Base-by-base conservation (phyloP, 2,329 filamentous ascomycete species). In the Monosporascus sp. region DNA sequence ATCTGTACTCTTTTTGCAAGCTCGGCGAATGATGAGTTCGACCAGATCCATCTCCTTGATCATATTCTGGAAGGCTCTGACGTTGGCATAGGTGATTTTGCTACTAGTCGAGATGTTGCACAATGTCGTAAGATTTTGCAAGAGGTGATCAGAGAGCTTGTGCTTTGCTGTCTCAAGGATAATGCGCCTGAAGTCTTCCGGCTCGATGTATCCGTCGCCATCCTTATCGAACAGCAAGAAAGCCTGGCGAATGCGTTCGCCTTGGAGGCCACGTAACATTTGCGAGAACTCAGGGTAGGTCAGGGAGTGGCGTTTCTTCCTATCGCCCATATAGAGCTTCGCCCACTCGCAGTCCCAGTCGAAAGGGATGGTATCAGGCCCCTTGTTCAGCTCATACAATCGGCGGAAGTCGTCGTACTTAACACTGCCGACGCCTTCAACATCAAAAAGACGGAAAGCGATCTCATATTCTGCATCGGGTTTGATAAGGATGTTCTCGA, bases 391-490 rank as follows among this genome's bases (percentile, higher is more conserved):
- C 73, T 93, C 88, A 74, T 95, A 97, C 54, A 93, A 76, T 54
- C 84, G 81, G 67, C 90, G 85, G 74, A 99, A 92, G 64, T 91
- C 84, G 39, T 96, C 88, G 67, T 93, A 96, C 70, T 92, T 93
- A 66, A 99, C 90, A 48, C 82, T 82, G 56, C 94, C 94, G 20
- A 84, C 88, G 56, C 89, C 83, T 49, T 93, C 85, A 63, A 90
- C 81, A 68, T 97, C 93, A 73, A 99, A 99, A 52, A 99, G 82
- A 64, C 94, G 89, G 76, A 97, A 99, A 17, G 94, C 93, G 64
- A 99, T 96, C 72, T 97, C 92, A 75, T 99, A 99, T 75, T 99
- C 94, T 70, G 94, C 94, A 68, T 97, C 94, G 57, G 94, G 89
- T 75, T 97, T 97, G 62, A 81, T 80, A 54, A 99, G 85, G 58